Evolutionary conservation across 208 protist species (phyloP).

Genomic region (Wallacemonas sp.): DNA sequence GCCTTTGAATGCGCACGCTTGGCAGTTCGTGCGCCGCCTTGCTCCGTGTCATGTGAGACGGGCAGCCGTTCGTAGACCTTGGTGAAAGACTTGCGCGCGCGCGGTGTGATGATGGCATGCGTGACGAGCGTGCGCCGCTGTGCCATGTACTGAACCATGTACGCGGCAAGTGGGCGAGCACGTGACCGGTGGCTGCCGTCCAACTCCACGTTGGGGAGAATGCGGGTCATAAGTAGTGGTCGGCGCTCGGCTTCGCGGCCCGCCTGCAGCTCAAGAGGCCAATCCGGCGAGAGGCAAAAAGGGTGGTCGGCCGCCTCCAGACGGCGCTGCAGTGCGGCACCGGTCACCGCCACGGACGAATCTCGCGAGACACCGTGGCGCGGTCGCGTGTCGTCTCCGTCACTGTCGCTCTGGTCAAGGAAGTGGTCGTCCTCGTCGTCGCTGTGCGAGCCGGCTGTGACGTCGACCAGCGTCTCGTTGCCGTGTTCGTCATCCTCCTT

Average conservation of each 20-base stretch:
- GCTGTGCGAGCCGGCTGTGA: background rate
- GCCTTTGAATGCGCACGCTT: too few relatives aligned
- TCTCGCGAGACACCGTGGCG: too few relatives aligned
- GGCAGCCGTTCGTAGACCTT: constrained; percentile 26
- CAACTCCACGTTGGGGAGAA: constrained; percentile 35
- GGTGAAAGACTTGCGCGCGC: constrained; percentile 41
- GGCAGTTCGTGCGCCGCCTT: background rate
- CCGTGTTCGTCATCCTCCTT: constrained; percentile 8
- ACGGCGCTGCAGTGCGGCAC: background rate
- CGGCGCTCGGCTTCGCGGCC: constrained; percentile 55
- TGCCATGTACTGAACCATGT: constrained; percentile 32
- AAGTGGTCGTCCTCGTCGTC: background rate
- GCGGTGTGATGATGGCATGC: constrained; percentile 16
- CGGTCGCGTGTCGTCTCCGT: background rate
- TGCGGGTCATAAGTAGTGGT: constrained; percentile 36
- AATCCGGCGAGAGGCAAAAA: constrained; percentile 26
- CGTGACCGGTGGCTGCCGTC: constrained; percentile 15
- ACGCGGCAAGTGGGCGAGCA: constrained; percentile 12
- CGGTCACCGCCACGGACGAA: background rate
- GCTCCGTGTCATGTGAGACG: too few relatives aligned
- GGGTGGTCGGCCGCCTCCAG: constrained; percentile 1
- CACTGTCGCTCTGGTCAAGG: background rate
- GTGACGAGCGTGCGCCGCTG: constrained; percentile 37
- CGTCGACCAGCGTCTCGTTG: background rate
- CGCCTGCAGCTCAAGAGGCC: constrained; percentile 48